Conservation (phyloP, 306 rosid species). For the Cucumis melo region DNA sequence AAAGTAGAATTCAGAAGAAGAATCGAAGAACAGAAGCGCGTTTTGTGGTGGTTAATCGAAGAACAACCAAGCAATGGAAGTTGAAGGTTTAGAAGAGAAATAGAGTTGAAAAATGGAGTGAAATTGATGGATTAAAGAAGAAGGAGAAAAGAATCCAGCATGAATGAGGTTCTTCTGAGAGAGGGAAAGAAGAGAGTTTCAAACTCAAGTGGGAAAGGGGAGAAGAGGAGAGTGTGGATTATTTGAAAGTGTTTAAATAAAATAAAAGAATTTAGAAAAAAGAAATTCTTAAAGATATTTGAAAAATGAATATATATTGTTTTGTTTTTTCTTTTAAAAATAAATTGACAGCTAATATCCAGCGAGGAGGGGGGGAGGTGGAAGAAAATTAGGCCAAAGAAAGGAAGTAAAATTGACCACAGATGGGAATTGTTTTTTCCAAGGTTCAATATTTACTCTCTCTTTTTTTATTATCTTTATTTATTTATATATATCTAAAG, state of each 20-base stretch:
- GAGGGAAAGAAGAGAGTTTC: not conserved
- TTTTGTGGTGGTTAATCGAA: not conserved
- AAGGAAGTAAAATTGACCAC: not conserved
- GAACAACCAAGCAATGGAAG: not conserved
- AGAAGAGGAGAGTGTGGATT: not conserved
- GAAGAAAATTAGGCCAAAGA: not conserved
- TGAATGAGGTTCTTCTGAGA: not conserved
- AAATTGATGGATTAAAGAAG: not conserved
- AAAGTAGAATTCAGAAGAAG: not conserved
- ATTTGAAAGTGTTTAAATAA: not conserved
- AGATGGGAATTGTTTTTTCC: not conserved
- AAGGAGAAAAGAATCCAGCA: not conserved
- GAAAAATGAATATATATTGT: not conserved
- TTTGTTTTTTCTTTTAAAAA: not conserved
- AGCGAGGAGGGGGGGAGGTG: not conserved
- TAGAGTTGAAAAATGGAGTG: not conserved
- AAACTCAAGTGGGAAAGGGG: not conserved
- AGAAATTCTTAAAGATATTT: not conserved
- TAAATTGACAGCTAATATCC: slow-evolving; percentile 6
- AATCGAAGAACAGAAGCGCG: not conserved
- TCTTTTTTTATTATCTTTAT: not conserved
- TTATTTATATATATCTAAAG: not conserved
- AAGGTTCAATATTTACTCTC: not conserved
- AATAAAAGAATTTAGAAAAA: not conserved
- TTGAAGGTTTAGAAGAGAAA: not conserved